Evolutionary conservation across 2,329 filamentous ascomycete genomes (phyloP), one percentile per base, ranked within the genome.

Genomic region (Davidsoniella eucalypti): DNA sequence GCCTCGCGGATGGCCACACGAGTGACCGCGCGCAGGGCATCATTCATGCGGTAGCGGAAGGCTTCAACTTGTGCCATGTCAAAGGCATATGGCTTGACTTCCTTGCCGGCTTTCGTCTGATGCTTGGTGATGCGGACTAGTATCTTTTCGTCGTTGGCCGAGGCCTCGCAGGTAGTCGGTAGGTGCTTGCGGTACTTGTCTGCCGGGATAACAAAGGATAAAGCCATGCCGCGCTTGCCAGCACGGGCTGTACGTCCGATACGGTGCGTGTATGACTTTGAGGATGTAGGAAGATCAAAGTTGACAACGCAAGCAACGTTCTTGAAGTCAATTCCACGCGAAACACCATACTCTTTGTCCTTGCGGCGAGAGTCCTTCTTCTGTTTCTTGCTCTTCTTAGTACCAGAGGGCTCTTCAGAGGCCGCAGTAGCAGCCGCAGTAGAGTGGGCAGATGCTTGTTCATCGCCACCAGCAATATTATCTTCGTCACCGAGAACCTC

Each of bases 251-350:
- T 98, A 29, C 92, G 80, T 29, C 92, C 92, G 59, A 98, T 94
- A 49, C 92, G 82, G 66, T 98, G 92, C n/a, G 85, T 93, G 65
- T 98, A 98, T 7, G 87, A 94, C 62, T 87, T 93, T 37, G 87
- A 82, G 7, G 81, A 83, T 14, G 80, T 78, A 1, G 92, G 92
- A 14, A 98, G 80, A 64, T 98, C 92, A 63, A 98, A 98, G 68
- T 98, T 98, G 62, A 98, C 78, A 21, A 98, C 88, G 55, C 85
- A 87, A 2, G 87, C 80, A 50, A 98, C 88, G 60, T 95, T 90
- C 60, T 92, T 82, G 69, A 98, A 98, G 65, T 98, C 92, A 58
- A 98, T 93, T 52, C 90, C 92, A 58, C 92, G 78, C 9, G 88
- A 90, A n/a, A 98, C 82, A 16, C 92, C 88, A 59, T 92, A 98